These are phyloP conservation scores for Aspergillus carbonarius DNA, from an alignment of 2,329 filamentous ascomycete genomes.

Conservation along the genomic window DNA sequence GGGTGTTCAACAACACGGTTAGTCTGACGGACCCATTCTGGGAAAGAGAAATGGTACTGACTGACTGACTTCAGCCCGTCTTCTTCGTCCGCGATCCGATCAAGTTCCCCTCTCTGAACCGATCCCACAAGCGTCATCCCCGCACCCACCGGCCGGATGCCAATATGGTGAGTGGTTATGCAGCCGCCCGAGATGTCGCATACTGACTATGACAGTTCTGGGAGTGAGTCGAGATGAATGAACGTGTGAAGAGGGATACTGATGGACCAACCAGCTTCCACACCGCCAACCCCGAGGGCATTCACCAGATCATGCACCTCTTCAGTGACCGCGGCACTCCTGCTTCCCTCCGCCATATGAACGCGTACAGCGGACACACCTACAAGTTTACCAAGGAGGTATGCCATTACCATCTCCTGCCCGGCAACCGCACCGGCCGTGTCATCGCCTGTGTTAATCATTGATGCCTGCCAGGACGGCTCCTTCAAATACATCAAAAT, in stretches of 20 bases:
- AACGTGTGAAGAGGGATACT: background rate
- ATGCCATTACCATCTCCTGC: background rate
- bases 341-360: conserved; percentile 60
- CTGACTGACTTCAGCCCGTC: conserved; percentile 47
- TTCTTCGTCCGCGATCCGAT: conserved; percentile 69
- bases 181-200: background rate
- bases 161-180: conserved; percentile 23
- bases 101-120: conserved; percentile 69
- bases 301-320: conserved; percentile 61
- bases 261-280: conserved; percentile 9
- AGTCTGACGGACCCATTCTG: background rate
- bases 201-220: conserved; percentile 1
- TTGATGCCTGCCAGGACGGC: conserved; percentile 46
- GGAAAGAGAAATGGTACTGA: background rate
- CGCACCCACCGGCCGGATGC: conserved; percentile 24
- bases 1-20: background rate
- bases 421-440: no score
- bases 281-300: conserved; percentile 57
- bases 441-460: no score
- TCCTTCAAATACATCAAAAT: conserved; percentile 63
- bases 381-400: conserved; percentile 60
- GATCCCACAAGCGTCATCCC: conserved; percentile 66
- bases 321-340: conserved; percentile 66
- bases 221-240: background rate
- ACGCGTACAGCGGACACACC: conserved; percentile 64